A percentile compares a stretch with the other conserved stretches of the same genome.
phyloP scores from a whole-genome alignment of 1,139 yeast genomes.

The Scheffersomyces illinoinensis region DNA sequence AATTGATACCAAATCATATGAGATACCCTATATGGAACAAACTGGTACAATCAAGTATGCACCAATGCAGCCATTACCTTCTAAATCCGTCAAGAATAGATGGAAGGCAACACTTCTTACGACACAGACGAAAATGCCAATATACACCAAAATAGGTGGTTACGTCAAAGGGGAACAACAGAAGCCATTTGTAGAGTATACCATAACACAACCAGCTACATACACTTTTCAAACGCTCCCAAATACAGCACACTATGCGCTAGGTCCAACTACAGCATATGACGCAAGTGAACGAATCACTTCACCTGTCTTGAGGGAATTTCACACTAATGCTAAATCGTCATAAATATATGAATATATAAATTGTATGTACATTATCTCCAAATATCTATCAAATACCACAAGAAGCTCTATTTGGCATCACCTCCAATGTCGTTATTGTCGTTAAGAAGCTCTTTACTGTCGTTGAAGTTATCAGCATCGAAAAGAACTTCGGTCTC shows the following conservation, averaged over 20 bases:
- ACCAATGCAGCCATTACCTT: slow-evolving; percentile 3
- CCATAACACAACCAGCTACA: slow-evolving; percentile 5
- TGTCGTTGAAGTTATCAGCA: slow-evolving; percentile 1
- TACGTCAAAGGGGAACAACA: not conserved
- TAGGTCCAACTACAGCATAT: not conserved
- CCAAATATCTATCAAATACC: not conserved
- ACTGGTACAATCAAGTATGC: slow-evolving; percentile 5
- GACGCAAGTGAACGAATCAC: not conserved
- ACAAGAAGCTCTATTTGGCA: not conserved
- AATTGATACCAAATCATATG: not conserved
- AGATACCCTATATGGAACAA: slow-evolving; percentile 2
- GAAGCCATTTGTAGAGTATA: slow-evolving; percentile 2
- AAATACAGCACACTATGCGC: not conserved
- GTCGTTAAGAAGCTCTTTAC: not conserved
- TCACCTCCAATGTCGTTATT: not conserved
- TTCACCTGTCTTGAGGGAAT: not conserved
- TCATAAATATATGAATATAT: not conserved
- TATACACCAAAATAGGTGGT: not conserved
- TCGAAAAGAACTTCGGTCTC: slow-evolving; percentile 15
- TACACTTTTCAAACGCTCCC: not conserved
- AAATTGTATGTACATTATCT: not conserved
- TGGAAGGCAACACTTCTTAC: slow-evolving; percentile 1
- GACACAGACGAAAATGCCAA: not conserved
- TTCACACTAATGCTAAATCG: not conserved
- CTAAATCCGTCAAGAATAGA: not conserved